These are phyloP conservation scores for Venturia effusa DNA, from an alignment of 2,329 filamentous ascomycete species.

Conservation along the genomic window DNA sequence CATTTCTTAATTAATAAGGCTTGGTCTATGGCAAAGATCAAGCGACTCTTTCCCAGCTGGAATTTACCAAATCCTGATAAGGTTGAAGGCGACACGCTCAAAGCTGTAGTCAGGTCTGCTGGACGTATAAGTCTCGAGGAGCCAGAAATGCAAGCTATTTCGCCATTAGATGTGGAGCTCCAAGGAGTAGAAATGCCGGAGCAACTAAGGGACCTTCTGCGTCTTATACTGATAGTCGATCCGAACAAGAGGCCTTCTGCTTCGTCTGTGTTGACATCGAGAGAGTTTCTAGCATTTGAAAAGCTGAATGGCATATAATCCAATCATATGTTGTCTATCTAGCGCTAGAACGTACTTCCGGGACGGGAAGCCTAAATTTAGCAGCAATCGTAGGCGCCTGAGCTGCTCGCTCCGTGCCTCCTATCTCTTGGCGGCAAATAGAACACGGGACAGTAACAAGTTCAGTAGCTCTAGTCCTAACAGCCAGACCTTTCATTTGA, in stretches of 20 bases:
- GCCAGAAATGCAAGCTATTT: conserved; percentile 13
- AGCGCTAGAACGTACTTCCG: conserved; percentile 7
- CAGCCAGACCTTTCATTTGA: conserved; percentile 5
- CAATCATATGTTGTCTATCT: conserved; percentile 8
- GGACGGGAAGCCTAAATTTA: conserved; percentile 6
- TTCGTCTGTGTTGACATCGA: conserved; percentile 14
- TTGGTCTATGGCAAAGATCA: conserved; percentile 16
- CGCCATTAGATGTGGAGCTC: conserved; percentile 7
- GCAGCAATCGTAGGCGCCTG: neutral
- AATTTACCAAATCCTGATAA: conserved; percentile 10
- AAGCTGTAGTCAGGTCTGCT: conserved; percentile 13
- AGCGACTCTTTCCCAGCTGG: conserved; percentile 14
- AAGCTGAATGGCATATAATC: conserved; percentile 6
- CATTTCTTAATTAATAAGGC: conserved; percentile 12
- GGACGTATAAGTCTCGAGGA: conserved; percentile 12
- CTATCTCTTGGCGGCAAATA: conserved; percentile 7
- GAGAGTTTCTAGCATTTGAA: conserved; percentile 14
- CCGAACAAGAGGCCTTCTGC: conserved; percentile 15
- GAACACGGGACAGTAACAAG: conserved; percentile 5
- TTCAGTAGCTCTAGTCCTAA: conserved; percentile 5
- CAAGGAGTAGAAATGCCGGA: conserved; percentile 13
- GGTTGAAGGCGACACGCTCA: conserved; percentile 13
- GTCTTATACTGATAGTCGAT: conserved; percentile 14
- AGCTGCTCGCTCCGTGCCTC: neutral
- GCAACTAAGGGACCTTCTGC: conserved; percentile 13